Conservation (phyloP, 2,329 filamentous ascomycete genomes). For the Xylaria sp. region DNA sequence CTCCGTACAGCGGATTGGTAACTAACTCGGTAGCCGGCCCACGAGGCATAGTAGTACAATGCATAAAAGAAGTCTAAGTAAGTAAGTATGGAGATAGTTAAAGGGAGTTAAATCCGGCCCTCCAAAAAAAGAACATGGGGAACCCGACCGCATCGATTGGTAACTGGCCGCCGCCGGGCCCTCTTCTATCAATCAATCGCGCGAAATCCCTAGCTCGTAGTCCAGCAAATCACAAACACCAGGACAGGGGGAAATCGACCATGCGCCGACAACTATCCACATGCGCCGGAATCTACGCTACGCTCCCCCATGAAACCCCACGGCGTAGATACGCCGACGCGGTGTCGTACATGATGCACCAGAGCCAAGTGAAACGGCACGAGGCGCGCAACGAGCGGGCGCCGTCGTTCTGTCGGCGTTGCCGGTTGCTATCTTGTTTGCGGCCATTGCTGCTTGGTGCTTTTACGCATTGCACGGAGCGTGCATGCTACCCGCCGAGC, state of each 20-base stretch:
- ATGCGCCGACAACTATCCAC: background rate
- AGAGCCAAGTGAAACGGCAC: background rate
- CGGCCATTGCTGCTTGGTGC: background rate
- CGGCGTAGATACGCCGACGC: background rate
- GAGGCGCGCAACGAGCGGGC: background rate
- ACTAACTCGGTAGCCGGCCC: constrained; percentile 17
- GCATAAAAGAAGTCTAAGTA: background rate
- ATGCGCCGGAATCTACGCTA: background rate
- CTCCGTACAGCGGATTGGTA: constrained; percentile 5
- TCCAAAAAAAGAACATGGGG: background rate
- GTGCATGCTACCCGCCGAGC: background rate
- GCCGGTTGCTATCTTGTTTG: constrained; percentile 18
- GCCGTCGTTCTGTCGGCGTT: constrained; percentile 13
- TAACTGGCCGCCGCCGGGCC: background rate
- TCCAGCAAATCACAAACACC: constrained; percentile 22
- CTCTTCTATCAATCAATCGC: background rate
- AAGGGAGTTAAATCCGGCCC: background rate
- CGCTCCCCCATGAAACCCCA: background rate
- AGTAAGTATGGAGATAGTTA: background rate
- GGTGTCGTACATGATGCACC: constrained; percentile 1
- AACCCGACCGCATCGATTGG: background rate
- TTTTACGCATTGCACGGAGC: no score
- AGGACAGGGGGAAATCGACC: background rate
- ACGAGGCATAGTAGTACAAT: background rate
- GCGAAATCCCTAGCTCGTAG: constrained; percentile 14